Base-by-base conservation (phyloP, 2,329 filamentous ascomycete genomes). In the Botryotinia convoluta region DNA sequence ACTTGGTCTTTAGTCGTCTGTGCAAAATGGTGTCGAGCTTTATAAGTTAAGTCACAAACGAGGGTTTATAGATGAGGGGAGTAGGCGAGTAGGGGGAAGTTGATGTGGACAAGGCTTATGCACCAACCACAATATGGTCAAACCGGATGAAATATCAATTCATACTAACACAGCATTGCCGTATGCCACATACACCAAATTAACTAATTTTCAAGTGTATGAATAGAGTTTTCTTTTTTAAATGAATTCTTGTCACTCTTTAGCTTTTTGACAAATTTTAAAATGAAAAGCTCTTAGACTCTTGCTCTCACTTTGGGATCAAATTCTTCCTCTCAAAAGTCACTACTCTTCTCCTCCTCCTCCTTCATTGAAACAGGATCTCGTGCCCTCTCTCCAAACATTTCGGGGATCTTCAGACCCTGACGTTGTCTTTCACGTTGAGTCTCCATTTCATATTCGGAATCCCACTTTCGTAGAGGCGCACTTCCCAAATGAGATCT, bases 401-500 rank as follows among this genome's bases (percentile, higher is more conserved):
- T 42, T n/a, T 68, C 45, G 64, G 45, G 64, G 64, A 69, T 60
- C 54, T 44, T 35, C 37, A 44, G 14, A 69, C 18, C 67, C 54
- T 69, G 48, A 69, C 48, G 37, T 69, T 69, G 39, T 37, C 67
- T 59, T 14, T 69, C 67, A 26, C 20, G 14, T 45, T n/a, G 44
- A 68, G 45, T 68, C 64, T 51, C 64, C 64, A 67, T 67, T 69
- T 44, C 67, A 42, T 14, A 26, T 18, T 51, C 48, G 39, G 29
- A 37, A 69, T 69, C 67, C 67, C 67, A 69, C 67, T 61, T 37
- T 69, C 54, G 67, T 37, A 61, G 32, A 35, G 12, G 45, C 35
- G 45, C 45, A 68, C 54, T 60, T 69, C 39, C 54, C 51, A 69
- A 69, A 69, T 32, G 14, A 69, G 67, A 69, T 69, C n/a, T 44